These are phyloP conservation scores for Sugiyamaella lignohabitans DNA, from an alignment of 805 yeast genomes.

Conservation along the genomic window DNA sequence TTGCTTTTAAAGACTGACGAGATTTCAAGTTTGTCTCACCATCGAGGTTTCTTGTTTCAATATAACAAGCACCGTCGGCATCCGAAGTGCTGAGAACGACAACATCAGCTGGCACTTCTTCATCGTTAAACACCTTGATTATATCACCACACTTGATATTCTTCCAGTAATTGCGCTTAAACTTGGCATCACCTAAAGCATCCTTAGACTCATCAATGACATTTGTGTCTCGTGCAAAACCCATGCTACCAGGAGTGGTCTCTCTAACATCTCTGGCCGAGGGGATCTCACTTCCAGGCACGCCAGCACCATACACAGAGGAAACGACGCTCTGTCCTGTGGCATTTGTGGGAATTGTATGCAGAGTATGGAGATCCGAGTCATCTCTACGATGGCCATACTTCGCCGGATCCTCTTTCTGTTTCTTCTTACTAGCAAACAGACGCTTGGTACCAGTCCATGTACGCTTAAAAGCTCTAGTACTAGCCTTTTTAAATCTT, in stretches of 20 bases:
- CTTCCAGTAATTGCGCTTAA: conserved; percentile 58
- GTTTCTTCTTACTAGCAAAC: neutral
- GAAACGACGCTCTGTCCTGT: conserved; percentile 4
- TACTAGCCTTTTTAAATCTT: conserved; percentile 52
- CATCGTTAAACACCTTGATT: conserved; percentile 59
- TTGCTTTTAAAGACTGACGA: conserved; percentile 48
- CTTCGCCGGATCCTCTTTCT: neutral
- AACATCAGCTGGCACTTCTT: conserved; percentile 74
- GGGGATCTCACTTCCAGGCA: conserved; percentile 1
- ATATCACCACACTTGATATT: conserved; percentile 70
- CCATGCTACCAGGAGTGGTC: neutral
- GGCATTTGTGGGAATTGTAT: neutral
- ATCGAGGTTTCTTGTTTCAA: conserved; percentile 65
- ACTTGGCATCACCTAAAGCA: conserved; percentile 33
- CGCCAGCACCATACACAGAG: conserved; percentile 6
- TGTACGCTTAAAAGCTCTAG: conserved; percentile 22
- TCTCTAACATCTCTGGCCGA: neutral
- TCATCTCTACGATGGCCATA: neutral
- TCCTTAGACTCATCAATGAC: conserved; percentile 31
- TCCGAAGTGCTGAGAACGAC: conserved; percentile 62
- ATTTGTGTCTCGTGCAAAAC: conserved; percentile 5
- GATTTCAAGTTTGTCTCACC: conserved; percentile 73
- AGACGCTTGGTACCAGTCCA: neutral
- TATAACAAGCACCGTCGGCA: conserved; percentile 59
- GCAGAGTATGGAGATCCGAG: neutral